These are phyloP conservation scores for Botrytis pseudocinerea DNA, from an alignment of 2,329 filamentous ascomycete species.

Conservation along the genomic window DNA sequence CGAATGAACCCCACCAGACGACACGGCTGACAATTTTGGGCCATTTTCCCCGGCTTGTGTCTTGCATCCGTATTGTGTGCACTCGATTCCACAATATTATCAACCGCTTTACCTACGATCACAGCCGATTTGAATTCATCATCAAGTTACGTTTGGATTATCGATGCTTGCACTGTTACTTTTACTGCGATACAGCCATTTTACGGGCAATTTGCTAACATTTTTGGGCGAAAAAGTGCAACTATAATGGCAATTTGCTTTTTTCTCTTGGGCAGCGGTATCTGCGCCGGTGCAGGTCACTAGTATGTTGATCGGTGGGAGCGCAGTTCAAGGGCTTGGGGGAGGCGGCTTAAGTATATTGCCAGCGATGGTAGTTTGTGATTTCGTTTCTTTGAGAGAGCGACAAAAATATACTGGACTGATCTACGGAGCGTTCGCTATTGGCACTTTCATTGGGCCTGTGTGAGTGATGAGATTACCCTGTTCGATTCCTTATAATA, in stretches of 20 bases:
- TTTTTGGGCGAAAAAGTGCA: slow-evolving; percentile 52
- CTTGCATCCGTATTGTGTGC: slow-evolving; percentile 15
- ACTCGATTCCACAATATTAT: slow-evolving; percentile 6
- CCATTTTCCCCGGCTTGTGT: slow-evolving; percentile 12
- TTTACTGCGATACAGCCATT: slow-evolving; percentile 23
- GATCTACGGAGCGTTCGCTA: background rate
- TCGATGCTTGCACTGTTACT: slow-evolving; percentile 20
- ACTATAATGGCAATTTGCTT: slow-evolving; percentile 44
- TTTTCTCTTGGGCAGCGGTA: slow-evolving; percentile 33
- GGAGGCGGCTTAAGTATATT: slow-evolving; percentile 32
- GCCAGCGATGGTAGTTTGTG: background rate
- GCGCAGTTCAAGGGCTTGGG: slow-evolving; percentile 40
- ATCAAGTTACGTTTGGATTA: slow-evolving; percentile 23
- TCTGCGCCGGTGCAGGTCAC: slow-evolving; percentile 38
- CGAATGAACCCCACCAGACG: background rate
- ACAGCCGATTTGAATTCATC: background rate
- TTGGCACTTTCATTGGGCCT: background rate
- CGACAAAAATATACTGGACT: background rate
- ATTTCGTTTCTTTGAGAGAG: slow-evolving; percentile 9
- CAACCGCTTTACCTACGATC: slow-evolving; percentile 18
- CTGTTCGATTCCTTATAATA: rapidly evolving
- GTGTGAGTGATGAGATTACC: background rate
- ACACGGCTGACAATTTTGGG: slow-evolving; percentile 15
- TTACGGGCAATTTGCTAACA: slow-evolving; percentile 50
- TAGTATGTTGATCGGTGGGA: slow-evolving; percentile 48